Base-by-base conservation (phyloP, 371 early-diverging fungal species). In the Mortierella sp. region DNA sequence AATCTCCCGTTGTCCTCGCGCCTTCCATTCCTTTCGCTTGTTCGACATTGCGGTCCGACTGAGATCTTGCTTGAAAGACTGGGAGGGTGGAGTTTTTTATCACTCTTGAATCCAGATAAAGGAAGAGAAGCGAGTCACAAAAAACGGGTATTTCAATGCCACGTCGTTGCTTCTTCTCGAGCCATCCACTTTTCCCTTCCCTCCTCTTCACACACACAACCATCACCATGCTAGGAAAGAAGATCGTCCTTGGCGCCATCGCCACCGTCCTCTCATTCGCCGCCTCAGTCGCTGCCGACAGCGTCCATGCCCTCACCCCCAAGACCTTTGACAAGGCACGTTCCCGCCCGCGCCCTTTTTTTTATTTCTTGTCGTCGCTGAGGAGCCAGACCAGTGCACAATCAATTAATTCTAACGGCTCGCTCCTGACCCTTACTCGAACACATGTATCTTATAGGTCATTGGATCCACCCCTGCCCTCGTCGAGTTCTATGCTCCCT, bases 401-500 rank as follows among this genome's bases (percentile, higher is more conserved):
- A 52, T 29, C 13, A 48, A 13, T 53, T 29, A 22, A 29, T 47
- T n/a, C 69, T 24, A 13, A 22, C 64, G 39, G 41, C 47, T 50
- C 71, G 22, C 26, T 71, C 40, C 14, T 50, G n/a, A n/a, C n/a
- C 24, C 7, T 47, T 31, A 41, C 69, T n/a, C n/a, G n/a, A n/a
- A 41, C 19, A 44, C 31, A 13, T 48, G 40, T 37, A 24, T 70
- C 58, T 13, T 34, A 41, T 75, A 83, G 84, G 69, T 70, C 40
- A 66, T 83, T 41, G 84, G 79, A 45, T 73, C 76, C 39, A 83
- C 68, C 9, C 84, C 84, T 58, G 76, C 84, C 64, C 74, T 83
- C 24, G 94, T 98, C 67, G 96, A 98, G 89, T 98, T 97, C 90
- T 98, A 93, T 86, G 98, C 97, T 16, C 97, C 96, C 66, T 95